Evolutionary conservation across 345 rosid species (phyloP), one percentile per base, ranked within the genome.

Genomic region (Brassica napus): DNA sequence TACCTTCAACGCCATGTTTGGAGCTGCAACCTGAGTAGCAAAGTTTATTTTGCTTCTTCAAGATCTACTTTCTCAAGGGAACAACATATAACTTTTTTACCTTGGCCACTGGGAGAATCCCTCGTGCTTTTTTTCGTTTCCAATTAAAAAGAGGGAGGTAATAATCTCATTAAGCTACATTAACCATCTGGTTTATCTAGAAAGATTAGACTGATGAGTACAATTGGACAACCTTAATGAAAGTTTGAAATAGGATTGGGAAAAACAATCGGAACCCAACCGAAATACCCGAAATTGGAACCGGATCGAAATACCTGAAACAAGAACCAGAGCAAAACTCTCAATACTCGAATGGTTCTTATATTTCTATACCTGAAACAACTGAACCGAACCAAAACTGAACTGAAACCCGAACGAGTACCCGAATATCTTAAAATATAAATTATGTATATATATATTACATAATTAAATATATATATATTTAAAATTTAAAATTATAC

Each of bases 21-120:
- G 98, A 68, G 98, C 93, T 37, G 98, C 97, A 24, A 92, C 98
- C 98, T 94, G 87, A 64, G 16, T 54, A 54, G 10, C 2, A 24
- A 63, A 2, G 34, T 62, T 63, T 11, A 49, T n/a, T 69, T 74
- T 31, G 37, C 11, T 18, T 67, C 62, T 44, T 66, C 3, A 67
- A 10, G 31, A 28, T 28, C 4, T 28, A 28, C 31, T n/a, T 14
- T 49, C 31, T 28, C 31, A 28, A 28, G 31, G 1, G 31, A 28
- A 28, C 31, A 47, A 72, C 0, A 52, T 32, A 24, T 15, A 15
- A 8, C 2, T 5, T 2, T 44, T 64, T 69, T 66, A 92, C 98
- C 97, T 92, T 92, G 21, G 97, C 97, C 98, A 92, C 90, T 5
- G 98, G 97, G 52, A 94, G 81, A 42, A 84, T 89, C 42, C 94